Evolutionary conservation across 495 filamentous ascomycete genomes (phyloP).

Genomic region (Aspergillus hancockii): DNA sequence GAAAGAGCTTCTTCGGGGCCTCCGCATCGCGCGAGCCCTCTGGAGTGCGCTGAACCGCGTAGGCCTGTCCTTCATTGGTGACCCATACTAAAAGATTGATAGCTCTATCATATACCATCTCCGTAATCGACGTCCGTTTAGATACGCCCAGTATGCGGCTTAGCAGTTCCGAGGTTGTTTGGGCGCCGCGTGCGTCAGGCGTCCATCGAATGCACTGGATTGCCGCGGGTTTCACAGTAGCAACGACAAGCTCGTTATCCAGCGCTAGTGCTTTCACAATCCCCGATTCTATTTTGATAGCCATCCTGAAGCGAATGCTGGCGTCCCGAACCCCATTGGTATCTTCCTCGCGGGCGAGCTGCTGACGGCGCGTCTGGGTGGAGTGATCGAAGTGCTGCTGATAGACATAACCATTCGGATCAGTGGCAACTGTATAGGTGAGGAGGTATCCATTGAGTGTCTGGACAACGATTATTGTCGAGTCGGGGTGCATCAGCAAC

Average conservation of each 20-base stretch:
- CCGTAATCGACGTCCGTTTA: constrained; percentile 69
- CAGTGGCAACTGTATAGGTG: constrained; percentile 89
- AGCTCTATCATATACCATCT: constrained; percentile 94
- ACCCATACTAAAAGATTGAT: constrained; percentile 98
- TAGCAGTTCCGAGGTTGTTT: constrained; percentile 88
- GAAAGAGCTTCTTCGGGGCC: constrained; percentile 68
- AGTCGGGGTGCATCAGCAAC: constrained; percentile 87
- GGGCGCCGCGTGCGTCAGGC: constrained; percentile 73
- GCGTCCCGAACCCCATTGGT: constrained; percentile 82
- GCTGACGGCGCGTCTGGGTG: constrained; percentile 70
- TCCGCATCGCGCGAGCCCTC: constrained; percentile 34
- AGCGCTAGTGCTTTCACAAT: constrained; percentile 85
- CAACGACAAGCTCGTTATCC: constrained; percentile 91
- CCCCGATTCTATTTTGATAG: constrained; percentile 96
- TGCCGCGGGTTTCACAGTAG: constrained; percentile 88
- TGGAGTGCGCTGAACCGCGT: constrained; percentile 79
- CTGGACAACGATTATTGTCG: constrained; percentile 87
- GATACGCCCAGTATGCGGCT: constrained; percentile 83
- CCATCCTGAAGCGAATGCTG: constrained; percentile 91
- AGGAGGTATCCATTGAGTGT: constrained; percentile 86
- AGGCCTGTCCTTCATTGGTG: constrained; percentile 84
- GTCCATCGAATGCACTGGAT: constrained; percentile 96
- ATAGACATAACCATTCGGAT: constrained; percentile 80
- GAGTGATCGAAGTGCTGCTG: constrained; percentile 72
- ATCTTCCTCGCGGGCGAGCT: constrained; percentile 65